These are phyloP conservation scores for Calcarisporium arbuscula DNA, from an alignment of 2,329 filamentous ascomycete species.

Conservation along the genomic window DNA sequence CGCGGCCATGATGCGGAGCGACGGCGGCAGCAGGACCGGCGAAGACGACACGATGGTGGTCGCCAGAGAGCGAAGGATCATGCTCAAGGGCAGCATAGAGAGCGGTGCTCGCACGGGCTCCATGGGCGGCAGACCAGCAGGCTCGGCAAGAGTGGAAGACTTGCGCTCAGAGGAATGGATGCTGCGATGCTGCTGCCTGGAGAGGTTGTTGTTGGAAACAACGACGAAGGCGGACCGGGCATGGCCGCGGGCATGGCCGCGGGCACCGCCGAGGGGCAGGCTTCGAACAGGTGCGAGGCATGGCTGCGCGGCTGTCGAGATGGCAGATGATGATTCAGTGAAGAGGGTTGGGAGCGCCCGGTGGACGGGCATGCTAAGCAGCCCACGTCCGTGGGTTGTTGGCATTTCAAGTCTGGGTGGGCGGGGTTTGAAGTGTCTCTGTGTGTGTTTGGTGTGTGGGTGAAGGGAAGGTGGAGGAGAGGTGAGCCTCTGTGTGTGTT, in stretches of 20 bases:
- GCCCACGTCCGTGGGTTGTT: slow-evolving; percentile 14
- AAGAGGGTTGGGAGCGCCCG: slow-evolving; percentile 8
- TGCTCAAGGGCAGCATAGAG: slow-evolving; percentile 58
- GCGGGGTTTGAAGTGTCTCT: slow-evolving; percentile 8
- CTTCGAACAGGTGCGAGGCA: slow-evolving; percentile 10
- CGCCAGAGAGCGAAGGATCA: slow-evolving; percentile 62
- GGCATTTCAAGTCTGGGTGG: slow-evolving; percentile 15
- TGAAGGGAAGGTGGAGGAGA: neutral
- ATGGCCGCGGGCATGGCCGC: slow-evolving; percentile 2
- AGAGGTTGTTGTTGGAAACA: slow-evolving; percentile 9
- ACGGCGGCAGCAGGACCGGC: slow-evolving; percentile 61
- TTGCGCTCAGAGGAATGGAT: slow-evolving; percentile 32
- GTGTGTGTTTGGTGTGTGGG: neutral
- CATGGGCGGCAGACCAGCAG: slow-evolving; percentile 17
- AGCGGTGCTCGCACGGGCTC: slow-evolving; percentile 40
- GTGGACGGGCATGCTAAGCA: slow-evolving; percentile 13
- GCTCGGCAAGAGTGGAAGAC: slow-evolving; percentile 27
- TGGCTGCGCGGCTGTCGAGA: slow-evolving; percentile 6
- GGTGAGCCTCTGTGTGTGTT: neutral
- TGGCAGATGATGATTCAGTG: slow-evolving; percentile 7
- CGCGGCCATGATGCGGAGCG: slow-evolving; percentile 58
- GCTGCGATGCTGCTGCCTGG: slow-evolving; percentile 14
- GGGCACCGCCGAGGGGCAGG: neutral
- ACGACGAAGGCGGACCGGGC: neutral
- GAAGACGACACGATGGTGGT: slow-evolving; percentile 68